Evolutionary conservation across 495 filamentous ascomycete species (phyloP), one percentile per base, ranked within the genome.

Genomic region (Neurospora terricola): DNA sequence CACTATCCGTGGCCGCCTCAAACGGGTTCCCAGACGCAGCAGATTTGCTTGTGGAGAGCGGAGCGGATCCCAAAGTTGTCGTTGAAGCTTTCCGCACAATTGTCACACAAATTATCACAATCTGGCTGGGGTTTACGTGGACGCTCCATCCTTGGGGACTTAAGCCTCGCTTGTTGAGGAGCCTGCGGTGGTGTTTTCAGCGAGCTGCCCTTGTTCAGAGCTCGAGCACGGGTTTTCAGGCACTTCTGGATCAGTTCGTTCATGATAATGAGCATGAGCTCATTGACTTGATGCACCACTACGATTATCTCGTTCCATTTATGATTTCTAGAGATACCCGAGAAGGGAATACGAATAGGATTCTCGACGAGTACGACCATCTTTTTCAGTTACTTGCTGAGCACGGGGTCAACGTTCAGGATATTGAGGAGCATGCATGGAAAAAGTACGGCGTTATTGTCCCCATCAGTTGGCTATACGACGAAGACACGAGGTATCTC

Each of bases 351-450:
- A 2, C 30, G 30, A 4, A 34, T 34, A 34, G 4, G 30, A 3
- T 34, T 34, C 30, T 34, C 30, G 30, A 34, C 30, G 30, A 34
- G 30, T 34, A 34, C 30, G 30, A 34, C 30, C 30, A 3, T 5
- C 34, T 48, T 4, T 48, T 48, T 21, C n/a, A 48, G 8, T n/a
- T 21, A 0, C 3, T 48, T 21, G 1, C 43, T 21, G 7, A 48
- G n/a, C 43, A 48, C 0, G n/a, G 43, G 43, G 18, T 21, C 43
- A 48, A 48, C 43, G 0, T 48, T 2, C 0, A 0, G n/a, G n/a
- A 0, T 18, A 0, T 48, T 2, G 42, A 45, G 18, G 18, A 45
- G 3, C n/a, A 0, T 4, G 4, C 18, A 10, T 21, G n/a, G 8
- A 0, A 21, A 48, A 1, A 21, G 43, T 48, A 10, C 9, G 43